Conservation (phyloP, 1,284 basidiomycete species). For the Ceratobasidium sp. region DNA sequence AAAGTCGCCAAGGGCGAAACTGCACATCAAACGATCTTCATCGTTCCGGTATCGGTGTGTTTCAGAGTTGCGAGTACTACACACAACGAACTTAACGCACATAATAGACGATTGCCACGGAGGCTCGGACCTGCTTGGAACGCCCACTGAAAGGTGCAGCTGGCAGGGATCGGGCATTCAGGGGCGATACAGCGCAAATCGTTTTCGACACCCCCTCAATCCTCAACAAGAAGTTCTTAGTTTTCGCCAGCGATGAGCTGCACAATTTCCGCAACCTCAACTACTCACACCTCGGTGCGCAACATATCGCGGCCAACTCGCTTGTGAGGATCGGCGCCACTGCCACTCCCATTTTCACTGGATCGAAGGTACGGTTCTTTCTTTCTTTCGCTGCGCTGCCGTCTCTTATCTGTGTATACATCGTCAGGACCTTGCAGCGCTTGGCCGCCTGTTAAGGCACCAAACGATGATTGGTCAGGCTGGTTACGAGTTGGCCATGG, state of each 20-base stretch:
- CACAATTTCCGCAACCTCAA: slow-evolving; percentile 13
- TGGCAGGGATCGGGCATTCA: background rate
- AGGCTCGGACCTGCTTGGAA: background rate
- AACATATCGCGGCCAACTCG: background rate
- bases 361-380: background rate
- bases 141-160: background rate
- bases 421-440: background rate
- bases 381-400: background rate
- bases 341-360: too few relatives aligned
- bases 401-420: background rate
- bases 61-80: background rate
- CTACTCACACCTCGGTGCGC: background rate
- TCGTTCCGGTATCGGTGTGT: slow-evolving; percentile 7
- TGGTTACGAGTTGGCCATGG: slow-evolving; percentile 49
- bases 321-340: background rate
- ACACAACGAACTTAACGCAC: background rate
- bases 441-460: slow-evolving; percentile 1
- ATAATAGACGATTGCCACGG: background rate
- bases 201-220: background rate
- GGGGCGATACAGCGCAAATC: background rate
- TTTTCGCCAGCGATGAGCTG: background rate
- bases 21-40: background rate
- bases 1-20: background rate
- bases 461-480: slow-evolving; percentile 49
- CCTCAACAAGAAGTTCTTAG: background rate